These are phyloP conservation scores for Fusarium equiseti DNA, from an alignment of 2,329 filamentous ascomycete species.

Conservation along the genomic window DNA sequence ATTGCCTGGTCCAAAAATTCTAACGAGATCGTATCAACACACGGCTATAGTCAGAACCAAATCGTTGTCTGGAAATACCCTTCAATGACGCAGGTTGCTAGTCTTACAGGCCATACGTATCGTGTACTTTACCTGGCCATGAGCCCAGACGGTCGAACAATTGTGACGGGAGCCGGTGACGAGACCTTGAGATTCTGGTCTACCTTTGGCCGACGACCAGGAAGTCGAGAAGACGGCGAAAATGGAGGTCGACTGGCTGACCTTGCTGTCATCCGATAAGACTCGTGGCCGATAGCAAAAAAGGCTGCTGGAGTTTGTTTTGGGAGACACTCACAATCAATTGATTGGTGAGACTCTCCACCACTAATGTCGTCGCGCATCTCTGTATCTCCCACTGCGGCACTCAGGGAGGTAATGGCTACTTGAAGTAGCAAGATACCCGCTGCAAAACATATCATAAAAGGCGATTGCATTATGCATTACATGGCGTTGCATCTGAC, in stretches of 20 bases:
- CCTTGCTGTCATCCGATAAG: constrained; percentile 83
- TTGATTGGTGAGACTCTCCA: background rate
- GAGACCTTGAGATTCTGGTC: constrained; percentile 98
- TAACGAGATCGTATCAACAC: constrained; percentile 96
- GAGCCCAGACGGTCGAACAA: constrained; percentile 93
- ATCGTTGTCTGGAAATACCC: constrained; percentile 99
- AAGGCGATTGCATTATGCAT: constrained; percentile 47
- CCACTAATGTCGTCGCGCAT: constrained; percentile 11
- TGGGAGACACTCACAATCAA: background rate
- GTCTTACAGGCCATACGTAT: constrained; percentile 95
- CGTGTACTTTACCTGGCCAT: constrained; percentile 96
- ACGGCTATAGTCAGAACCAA: constrained; percentile 97
- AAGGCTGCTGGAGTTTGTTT: background rate
- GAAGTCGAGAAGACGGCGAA: constrained; percentile 76
- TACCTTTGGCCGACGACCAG: constrained; percentile 86
- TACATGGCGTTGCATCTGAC: constrained; percentile 49
- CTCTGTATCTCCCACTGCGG: constrained; percentile 9
- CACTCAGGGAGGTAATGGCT: constrained; percentile 21
- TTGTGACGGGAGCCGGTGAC: constrained; percentile 96
- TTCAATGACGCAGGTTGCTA: constrained; percentile 96
- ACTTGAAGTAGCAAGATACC: constrained; percentile 35
- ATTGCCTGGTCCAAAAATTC: constrained; percentile 97
- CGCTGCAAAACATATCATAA: constrained; percentile 43
- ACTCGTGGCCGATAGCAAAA: background rate
- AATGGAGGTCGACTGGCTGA: constrained; percentile 74